Percentiles rank a stretch among this genome's conserved stretches.
phyloP scores from a whole-genome alignment of 192 early-diverging fungal genomes.

The Radiomyces spectabilis region DNA sequence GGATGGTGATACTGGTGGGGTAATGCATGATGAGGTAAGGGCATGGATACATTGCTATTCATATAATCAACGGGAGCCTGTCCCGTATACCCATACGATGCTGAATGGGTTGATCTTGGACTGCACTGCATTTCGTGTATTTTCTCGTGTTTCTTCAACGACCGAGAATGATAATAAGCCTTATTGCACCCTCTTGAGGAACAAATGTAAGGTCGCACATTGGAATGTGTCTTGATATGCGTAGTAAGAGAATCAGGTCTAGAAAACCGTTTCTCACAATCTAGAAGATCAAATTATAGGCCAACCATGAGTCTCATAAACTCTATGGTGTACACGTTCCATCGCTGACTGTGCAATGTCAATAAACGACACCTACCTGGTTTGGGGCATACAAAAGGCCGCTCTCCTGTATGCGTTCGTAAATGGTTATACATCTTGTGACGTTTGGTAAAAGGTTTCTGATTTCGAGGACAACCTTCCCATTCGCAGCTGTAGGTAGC shows the following conservation, averaged over 20 bases:
- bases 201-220: constrained; percentile 45
- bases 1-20: too few relatives aligned
- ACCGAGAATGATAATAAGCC: constrained; percentile 53
- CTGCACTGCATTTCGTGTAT: too few relatives aligned
- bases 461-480: constrained; percentile 40
- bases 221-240: constrained; percentile 56
- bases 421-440: constrained; percentile 69
- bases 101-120: too few relatives aligned
- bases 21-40: too few relatives aligned
- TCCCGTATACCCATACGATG: too few relatives aligned
- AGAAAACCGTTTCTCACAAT: constrained; percentile 63
- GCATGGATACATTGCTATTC: too few relatives aligned
- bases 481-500: constrained; percentile 44
- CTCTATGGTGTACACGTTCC: not conserved
- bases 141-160: constrained; percentile 49
- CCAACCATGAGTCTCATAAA: not conserved
- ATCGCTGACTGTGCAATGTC: not conserved
- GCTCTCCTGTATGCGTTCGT: constrained; percentile 70
- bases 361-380: constrained; percentile 10
- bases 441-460: constrained; percentile 62
- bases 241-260: constrained; percentile 48
- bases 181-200: constrained; percentile 40
- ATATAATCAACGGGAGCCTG: too few relatives aligned
- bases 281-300: constrained; percentile 8
- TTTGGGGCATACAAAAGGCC: constrained; percentile 58